Conservation (phyloP, 2,329 filamentous ascomycete species). For the Trichophyton mentagrophytes region DNA sequence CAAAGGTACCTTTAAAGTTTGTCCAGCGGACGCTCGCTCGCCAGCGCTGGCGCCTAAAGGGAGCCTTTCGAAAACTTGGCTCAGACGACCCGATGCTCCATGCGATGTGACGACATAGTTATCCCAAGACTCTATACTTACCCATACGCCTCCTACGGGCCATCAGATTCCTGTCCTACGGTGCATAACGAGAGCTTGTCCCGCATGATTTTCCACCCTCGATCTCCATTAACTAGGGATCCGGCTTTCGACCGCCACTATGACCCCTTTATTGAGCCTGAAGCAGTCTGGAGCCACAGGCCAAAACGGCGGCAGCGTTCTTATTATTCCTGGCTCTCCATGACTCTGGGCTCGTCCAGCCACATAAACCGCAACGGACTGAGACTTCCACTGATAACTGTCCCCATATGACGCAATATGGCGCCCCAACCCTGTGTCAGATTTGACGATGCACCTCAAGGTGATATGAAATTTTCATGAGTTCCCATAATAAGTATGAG, state of each 20-base stretch:
- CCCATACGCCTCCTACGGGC: background rate
- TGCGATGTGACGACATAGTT: constrained; percentile 2
- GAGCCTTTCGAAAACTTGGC: background rate
- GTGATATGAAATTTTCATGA: background rate
- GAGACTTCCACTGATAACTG: background rate
- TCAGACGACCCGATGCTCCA: background rate
- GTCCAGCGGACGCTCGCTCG: background rate
- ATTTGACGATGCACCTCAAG: background rate
- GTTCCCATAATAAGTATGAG: background rate
- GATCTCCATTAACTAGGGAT: background rate
- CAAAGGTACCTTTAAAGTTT: background rate
- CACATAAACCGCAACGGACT: background rate
- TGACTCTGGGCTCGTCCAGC: background rate
- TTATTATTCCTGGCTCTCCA: background rate
- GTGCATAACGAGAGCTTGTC: background rate
- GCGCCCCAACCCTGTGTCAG: background rate
- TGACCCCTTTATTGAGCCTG: background rate
- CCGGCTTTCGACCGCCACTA: background rate
- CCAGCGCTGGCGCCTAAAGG: background rate
- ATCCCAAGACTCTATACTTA: background rate
- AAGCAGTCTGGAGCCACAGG: background rate
- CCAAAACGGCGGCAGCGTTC: background rate
- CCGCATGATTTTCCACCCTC: background rate
- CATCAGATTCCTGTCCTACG: background rate
- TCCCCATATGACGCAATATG: background rate